These are phyloP conservation scores for Fusarium burgessii DNA, from an alignment of 2,329 filamentous ascomycete species.

Conservation along the genomic window DNA sequence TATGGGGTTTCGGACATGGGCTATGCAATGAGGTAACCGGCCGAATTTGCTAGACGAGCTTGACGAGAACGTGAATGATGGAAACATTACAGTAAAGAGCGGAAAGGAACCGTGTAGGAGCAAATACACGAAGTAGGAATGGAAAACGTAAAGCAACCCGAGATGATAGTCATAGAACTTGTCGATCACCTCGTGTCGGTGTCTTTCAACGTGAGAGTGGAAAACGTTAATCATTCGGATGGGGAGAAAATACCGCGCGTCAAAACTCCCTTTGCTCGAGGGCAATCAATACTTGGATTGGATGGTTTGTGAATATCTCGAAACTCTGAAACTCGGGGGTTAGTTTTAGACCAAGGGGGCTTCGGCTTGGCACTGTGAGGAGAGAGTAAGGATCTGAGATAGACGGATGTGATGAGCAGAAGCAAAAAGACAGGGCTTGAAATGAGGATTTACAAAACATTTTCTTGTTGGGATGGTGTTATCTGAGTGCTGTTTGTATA, in stretches of 20 bases:
- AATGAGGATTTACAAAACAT: slow-evolving; percentile 27
- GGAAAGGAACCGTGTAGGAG: neutral
- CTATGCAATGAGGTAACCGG: slow-evolving; percentile 2
- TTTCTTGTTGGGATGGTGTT: neutral
- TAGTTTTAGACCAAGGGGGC: slow-evolving; percentile 32
- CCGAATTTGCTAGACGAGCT: neutral
- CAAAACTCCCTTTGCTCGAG: neutral
- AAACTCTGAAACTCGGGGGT: slow-evolving; percentile 44
- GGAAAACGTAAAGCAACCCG: neutral
- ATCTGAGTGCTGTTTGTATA: neutral
- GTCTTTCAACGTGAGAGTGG: slow-evolving; percentile 17
- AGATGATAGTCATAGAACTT: slow-evolving; percentile 1
- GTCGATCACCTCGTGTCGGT: slow-evolving; percentile 28
- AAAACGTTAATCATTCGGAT: slow-evolving; percentile 16
- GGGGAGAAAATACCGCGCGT: slow-evolving; percentile 14
- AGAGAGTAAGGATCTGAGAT: slow-evolving; percentile 21
- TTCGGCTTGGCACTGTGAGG: slow-evolving; percentile 15
- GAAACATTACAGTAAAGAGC: neutral
- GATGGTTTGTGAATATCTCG: slow-evolving; percentile 31
- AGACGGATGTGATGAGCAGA: slow-evolving; percentile 16
- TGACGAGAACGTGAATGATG: neutral
- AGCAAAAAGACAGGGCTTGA: slow-evolving; percentile 3
- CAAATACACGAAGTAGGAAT: neutral
- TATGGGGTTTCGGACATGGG: slow-evolving; percentile 2
- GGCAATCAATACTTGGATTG: neutral